These are phyloP conservation scores for Talaromyces pinophilus DNA, from an alignment of 2,329 filamentous ascomycete species.

Conservation along the genomic window DNA sequence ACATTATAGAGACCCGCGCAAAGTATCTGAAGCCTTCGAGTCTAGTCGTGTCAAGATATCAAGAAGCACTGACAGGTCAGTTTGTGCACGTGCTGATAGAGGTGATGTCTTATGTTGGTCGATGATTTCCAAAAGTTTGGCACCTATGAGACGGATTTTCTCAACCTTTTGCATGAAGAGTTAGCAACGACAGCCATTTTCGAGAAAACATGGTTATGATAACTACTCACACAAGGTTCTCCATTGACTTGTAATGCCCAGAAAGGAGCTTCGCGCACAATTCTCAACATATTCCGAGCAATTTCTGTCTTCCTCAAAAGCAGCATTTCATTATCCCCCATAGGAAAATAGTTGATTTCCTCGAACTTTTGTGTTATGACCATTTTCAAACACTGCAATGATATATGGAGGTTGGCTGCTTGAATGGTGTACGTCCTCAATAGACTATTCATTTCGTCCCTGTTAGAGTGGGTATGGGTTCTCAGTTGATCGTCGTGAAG, in stretches of 20 bases:
- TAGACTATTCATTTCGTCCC: conserved; percentile 7
- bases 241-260: conserved; percentile 31
- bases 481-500: conserved; percentile 31
- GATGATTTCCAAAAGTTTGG: conserved; percentile 16
- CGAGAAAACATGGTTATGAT: not conserved
- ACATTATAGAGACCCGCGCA: not conserved
- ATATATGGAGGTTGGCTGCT: conserved; percentile 40
- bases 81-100: conserved; percentile 41
- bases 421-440: conserved; percentile 41
- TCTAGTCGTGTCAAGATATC: not conserved
- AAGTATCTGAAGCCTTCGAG: not conserved
- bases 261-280: conserved; percentile 47
- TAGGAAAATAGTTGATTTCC: conserved; percentile 22
- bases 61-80: not conserved
- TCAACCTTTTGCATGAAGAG: conserved; percentile 13
- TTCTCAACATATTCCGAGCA: conserved; percentile 45
- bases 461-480: conserved; percentile 11
- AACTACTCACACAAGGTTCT: conserved; percentile 17
- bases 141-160: conserved; percentile 19
- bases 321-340: conserved; percentile 24
- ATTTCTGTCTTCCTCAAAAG: conserved; percentile 45
- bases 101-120: conserved; percentile 41
- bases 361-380: conserved; percentile 38
- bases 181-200: not conserved
- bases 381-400: conserved; percentile 43